Evolutionary conservation across 176 grass and related monocot species (phyloP).

Genomic region (Carex parvula): DNA sequence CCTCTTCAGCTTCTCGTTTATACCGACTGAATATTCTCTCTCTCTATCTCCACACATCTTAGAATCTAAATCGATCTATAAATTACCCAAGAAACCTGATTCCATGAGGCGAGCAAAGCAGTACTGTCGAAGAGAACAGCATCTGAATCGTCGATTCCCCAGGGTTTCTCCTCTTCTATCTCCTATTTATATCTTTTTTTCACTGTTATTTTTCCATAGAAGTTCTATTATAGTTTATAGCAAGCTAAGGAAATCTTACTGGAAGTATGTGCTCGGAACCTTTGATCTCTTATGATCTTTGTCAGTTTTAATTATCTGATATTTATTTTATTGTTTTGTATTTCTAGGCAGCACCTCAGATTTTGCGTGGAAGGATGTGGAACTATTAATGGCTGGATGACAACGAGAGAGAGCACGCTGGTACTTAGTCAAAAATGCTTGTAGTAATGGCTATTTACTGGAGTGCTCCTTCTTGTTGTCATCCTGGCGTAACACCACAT

Average conservation of each 20-base stretch:
- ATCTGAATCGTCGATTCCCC: not conserved
- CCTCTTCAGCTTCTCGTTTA: no score
- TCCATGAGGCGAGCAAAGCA: not conserved
- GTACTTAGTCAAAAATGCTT: slow-evolving; percentile 25
- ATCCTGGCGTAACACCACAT: slow-evolving; percentile 8
- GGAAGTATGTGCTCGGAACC: no score
- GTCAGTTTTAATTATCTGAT: not conserved
- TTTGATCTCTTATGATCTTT: not conserved
- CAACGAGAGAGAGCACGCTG: slow-evolving; percentile 35
- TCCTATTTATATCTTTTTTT: not conserved
- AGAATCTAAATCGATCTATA: slow-evolving; percentile 13
- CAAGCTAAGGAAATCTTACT: not conserved
- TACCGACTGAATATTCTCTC: not conserved
- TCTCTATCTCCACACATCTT: not conserved
- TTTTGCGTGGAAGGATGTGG: not conserved
- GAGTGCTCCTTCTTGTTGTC: slow-evolving; percentile 30
- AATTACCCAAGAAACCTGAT: not conserved
- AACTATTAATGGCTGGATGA: slow-evolving; percentile 12
- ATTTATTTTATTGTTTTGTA: not conserved
- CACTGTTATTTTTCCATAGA: not conserved
- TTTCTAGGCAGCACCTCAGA: not conserved
- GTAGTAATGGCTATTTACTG: slow-evolving; percentile 21
- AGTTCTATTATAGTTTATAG: not conserved
- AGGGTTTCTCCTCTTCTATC: not conserved
- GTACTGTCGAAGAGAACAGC: not conserved